Evolutionary conservation across 2,329 filamentous ascomycete species (phyloP).

Genomic region (Zymoseptoria passerinii): DNA sequence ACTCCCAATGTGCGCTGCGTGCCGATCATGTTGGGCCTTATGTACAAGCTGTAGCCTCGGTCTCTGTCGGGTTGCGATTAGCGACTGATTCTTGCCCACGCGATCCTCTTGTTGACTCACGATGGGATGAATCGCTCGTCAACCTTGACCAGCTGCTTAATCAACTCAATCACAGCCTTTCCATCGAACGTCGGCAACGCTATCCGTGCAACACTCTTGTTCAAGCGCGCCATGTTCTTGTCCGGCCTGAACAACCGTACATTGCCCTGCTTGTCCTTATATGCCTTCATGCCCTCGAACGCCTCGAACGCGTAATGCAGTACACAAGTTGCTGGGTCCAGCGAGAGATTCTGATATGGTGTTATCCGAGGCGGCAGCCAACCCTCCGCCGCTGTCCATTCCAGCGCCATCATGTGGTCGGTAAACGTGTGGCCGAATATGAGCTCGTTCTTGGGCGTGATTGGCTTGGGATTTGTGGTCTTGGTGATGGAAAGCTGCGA

Average conservation of each 20-base stretch:
- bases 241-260: slow-evolving; percentile 88
- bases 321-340: slow-evolving; percentile 92
- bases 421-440: slow-evolving; percentile 89
- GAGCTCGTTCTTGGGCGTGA: slow-evolving; percentile 69
- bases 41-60: slow-evolving; percentile 87
- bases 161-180: slow-evolving; percentile 67
- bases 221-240: slow-evolving; percentile 92
- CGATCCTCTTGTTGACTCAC: slow-evolving; percentile 33
- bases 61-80: slow-evolving; percentile 27
- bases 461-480: slow-evolving; percentile 65
- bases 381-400: slow-evolving; percentile 80
- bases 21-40: slow-evolving; percentile 93
- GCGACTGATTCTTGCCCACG: neutral
- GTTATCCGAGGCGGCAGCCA: slow-evolving; percentile 78
- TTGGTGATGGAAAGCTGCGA: slow-evolving; percentile 65
- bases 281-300: slow-evolving; percentile 99
- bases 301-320: slow-evolving; percentile 98
- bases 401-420: slow-evolving; percentile 93
- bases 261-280: slow-evolving; percentile 72
- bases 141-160: slow-evolving; percentile 68
- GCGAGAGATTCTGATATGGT: slow-evolving; percentile 92
- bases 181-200: slow-evolving; percentile 80
- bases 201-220: slow-evolving; percentile 84
- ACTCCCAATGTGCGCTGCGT: slow-evolving; percentile 93
- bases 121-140: slow-evolving; percentile 86